These are phyloP conservation scores for Pleurotus giganteus DNA, from an alignment of 768 basidiomycete genomes.

Conservation along the genomic window DNA sequence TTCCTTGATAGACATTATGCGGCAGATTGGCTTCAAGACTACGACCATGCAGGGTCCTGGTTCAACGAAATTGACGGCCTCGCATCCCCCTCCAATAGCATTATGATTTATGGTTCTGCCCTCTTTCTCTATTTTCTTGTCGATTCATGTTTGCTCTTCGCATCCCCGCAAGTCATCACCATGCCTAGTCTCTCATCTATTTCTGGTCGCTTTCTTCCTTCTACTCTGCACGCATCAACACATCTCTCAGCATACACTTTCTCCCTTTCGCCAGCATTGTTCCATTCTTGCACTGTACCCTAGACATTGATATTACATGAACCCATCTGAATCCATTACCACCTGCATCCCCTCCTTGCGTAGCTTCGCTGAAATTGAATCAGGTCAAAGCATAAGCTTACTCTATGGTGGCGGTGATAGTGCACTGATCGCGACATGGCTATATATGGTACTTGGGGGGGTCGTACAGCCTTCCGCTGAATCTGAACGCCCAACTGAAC, in stretches of 20 bases:
- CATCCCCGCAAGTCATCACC: constrained; percentile 10
- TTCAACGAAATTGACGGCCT: constrained; percentile 51
- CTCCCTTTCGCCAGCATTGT: constrained; percentile 19
- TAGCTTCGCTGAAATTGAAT: neutral
- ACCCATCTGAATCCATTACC: neutral
- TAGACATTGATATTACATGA: constrained; percentile 31
- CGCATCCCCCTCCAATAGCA: constrained; percentile 21
- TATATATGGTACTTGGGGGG: neutral
- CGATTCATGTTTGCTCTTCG: constrained; percentile 21
- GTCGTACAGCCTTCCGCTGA: constrained; percentile 1
- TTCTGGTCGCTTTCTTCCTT: constrained; percentile 13
- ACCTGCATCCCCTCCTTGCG: too few relatives aligned
- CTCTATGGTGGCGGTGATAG: constrained; percentile 1
- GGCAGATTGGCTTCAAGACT: constrained; percentile 89
- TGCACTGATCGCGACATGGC: neutral
- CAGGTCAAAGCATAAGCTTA: neutral
- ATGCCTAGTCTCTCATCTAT: constrained; percentile 3
- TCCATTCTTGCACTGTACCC: constrained; percentile 42
- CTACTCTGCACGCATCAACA: constrained; percentile 27
- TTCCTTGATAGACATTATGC: constrained; percentile 54
- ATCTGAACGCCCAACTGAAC: neutral
- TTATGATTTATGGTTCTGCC: constrained; percentile 30
- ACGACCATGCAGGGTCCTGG: constrained; percentile 60
- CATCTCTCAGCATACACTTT: constrained; percentile 28
- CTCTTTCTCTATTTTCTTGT: constrained; percentile 25